Base-by-base conservation (phyloP, 176 grass and related monocot genomes). In the Cenchrus purpureus region DNA sequence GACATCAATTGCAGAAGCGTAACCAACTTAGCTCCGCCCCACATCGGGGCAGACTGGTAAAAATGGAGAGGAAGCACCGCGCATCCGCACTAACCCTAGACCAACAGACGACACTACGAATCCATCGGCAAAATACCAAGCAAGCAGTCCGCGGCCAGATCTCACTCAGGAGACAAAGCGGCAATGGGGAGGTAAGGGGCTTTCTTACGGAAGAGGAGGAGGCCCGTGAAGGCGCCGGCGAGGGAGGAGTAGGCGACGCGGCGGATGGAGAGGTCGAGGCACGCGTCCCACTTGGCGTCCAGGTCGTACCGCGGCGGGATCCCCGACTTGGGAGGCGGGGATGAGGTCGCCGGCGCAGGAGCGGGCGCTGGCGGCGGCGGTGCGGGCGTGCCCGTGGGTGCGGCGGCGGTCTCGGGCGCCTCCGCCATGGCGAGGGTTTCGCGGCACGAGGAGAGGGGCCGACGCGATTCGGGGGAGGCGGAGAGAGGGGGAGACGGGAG, bases 191-290 rank as follows among this genome's bases (percentile, higher is more conserved):
- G 51, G 57, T 4, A 8, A 14, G 17, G 17, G 22, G n/a, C 16
- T 17, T 51, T 22, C 92, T 74, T 88, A 98, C 95, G 91, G 72
- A 95, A 93, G 55, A 98, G 83, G 85, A 98, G 83, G 79, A 98
- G 91, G 82, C 88, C 92, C 19, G 82, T 53, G 68, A 98, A 98
- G 85, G 92, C 87, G 77, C 95, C 95, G 79, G 85, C 87, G 65
- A 98, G 66, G 80, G 95, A 93, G 69, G 92, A 91, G 76, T 98
- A 98, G 63, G 89, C 80, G 66, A 98, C 86, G 61, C 95, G 91
- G 78, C 95, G 92, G 85, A 98, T 89, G 79, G 92, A 89, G 91
- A 98, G 76, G 82, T 98, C 95, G 62, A 98, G 82, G 84, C 95
- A 98, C 11, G 89, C 89, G 74, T 98, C 91, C 92, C 95, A 98